phyloP scores from a whole-genome alignment of 495 filamentous ascomycete genomes.

The Penicillium cosmopolitanum region DNA sequence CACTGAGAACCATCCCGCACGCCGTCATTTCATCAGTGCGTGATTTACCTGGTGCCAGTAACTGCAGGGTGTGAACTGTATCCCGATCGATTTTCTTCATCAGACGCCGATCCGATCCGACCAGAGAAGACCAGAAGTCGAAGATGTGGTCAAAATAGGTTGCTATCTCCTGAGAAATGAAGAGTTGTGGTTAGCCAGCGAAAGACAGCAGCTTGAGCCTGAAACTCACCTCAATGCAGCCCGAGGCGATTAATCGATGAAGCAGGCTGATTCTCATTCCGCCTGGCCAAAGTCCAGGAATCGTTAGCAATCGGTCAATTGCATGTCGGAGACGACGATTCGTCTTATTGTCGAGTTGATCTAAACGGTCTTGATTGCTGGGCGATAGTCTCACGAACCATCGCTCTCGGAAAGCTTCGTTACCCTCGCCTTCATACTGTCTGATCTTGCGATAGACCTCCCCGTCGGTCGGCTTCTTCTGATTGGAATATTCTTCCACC shows the following conservation, averaged over 20 bases:
- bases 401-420: too few relatives aligned
- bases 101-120: not conserved
- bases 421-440: not conserved
- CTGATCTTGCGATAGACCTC: not conserved
- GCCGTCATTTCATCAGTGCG: too few relatives aligned
- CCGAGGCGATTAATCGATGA: not conserved
- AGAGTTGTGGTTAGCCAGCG: not conserved
- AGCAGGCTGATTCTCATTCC: slow-evolving; percentile 5
- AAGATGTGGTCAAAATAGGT: not conserved
- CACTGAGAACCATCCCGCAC: not conserved
- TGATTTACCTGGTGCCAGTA: too few relatives aligned
- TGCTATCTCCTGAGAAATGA: not conserved
- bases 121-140: not conserved
- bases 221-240: slow-evolving; percentile 1
- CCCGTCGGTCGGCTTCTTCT: slow-evolving; percentile 5
- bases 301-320: not conserved
- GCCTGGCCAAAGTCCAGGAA: slow-evolving; percentile 1
- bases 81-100: too few relatives aligned
- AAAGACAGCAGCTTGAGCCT: not conserved
- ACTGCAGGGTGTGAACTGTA: too few relatives aligned
- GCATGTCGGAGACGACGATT: not conserved
- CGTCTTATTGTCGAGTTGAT: not conserved
- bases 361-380: not conserved
- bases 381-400: slow-evolving; percentile 1
- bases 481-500: slow-evolving; percentile 1